Evolutionary conservation across 1,284 basidiomycete genomes (phyloP), one percentile per base, ranked within the genome.

Genomic region (Pholiota adiposa): DNA sequence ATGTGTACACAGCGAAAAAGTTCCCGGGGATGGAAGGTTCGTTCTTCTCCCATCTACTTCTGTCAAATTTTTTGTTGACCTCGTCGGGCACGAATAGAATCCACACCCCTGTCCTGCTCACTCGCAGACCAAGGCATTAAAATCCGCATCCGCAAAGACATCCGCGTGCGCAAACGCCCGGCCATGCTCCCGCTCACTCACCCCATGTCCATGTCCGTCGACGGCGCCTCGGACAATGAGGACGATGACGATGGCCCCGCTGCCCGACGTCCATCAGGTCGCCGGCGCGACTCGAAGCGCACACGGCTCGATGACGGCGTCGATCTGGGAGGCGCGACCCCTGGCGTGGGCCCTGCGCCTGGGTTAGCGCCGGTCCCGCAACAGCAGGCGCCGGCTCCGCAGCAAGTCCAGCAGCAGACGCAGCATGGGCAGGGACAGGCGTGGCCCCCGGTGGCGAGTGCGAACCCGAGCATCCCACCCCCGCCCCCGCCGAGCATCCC

Each of bases 81-180:
- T 56, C 12, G 12, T 27, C 16, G 25, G 14, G n/a, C 23, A 19
- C 12, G 25, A 3, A 6, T 61, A 93, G 93, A 94, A 74, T 94
- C 93, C 0, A 96, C 94, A 0, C 88, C 90, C 16, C 80, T 96
- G 0, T 96, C 94, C 1, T 92, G 90, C 66, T 91, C 91, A 0
- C 84, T 97, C 59, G 93, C 94, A 9, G 92, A 94, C 69, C 94
- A 97, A 75, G 94, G 94, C 3, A 92, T 96, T 72, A 96, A 96
- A 75, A 95, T 97, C 51, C 87, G 94, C 25, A 95, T 96, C 40
- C 85, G 94, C 44, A 95, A 94, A 72, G 93, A 95, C 65, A 93
- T 93, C 41, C 86, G 92, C 1, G 87, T 90, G 23, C 83, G 92
- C 62, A 93, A 93, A 71, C 79, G 86, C 11, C 83, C 85, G 11